Conservation (phyloP, 345 rosid species). For the Syzygium grande region DNA sequence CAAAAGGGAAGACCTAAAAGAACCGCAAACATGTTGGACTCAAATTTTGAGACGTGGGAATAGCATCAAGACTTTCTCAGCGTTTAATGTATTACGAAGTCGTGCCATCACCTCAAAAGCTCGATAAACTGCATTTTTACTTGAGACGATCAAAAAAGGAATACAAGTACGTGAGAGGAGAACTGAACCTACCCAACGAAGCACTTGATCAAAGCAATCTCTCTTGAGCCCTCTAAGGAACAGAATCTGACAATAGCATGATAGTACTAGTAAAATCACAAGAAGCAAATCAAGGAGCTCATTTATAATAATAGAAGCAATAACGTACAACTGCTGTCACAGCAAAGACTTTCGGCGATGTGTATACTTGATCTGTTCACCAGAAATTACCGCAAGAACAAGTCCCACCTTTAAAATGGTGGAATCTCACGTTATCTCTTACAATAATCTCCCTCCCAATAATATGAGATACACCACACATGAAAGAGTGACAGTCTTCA, state of each 20-base stretch:
- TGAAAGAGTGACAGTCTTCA: slow-evolving; percentile 63
- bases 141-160: neutral
- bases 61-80: neutral
- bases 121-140: neutral
- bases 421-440: slow-evolving; percentile 70
- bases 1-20: neutral
- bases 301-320: neutral
- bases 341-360: neutral
- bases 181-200: neutral
- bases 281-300: neutral
- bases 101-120: neutral
- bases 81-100: neutral
- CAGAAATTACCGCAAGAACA: slow-evolving; percentile 78
- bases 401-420: slow-evolving; percentile 55
- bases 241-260: neutral
- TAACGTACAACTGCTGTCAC: neutral
- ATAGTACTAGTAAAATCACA: neutral
- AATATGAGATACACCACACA: slow-evolving; percentile 49
- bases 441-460: slow-evolving; percentile 47
- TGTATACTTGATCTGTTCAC: slow-evolving; percentile 21
- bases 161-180: neutral
- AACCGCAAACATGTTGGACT: neutral
- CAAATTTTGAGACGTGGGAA: neutral
- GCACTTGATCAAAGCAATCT: neutral
- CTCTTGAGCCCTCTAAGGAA: neutral